Evolutionary conservation across 306 rosid genomes (phyloP), one percentile per base, ranked within the genome.

Genomic region (Acacia confusa): DNA sequence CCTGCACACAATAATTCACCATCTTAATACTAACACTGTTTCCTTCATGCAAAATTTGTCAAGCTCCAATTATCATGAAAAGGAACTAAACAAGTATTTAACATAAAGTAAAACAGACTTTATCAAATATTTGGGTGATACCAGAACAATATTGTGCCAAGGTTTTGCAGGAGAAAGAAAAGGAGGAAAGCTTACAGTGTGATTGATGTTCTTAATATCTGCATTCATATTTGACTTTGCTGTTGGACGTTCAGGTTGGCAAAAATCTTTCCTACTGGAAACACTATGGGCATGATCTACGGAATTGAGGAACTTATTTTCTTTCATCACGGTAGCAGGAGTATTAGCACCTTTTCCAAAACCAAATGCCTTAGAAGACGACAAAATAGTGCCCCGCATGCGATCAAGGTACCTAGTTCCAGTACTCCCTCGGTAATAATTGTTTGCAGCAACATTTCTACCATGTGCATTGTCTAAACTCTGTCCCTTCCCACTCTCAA

Each of bases 351-450:
- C 92, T 84, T 90, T 93, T 81, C 92, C 98, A 92, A 96, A 96
- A 66, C 94, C 88, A 84, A 96, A 92, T 60, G 99, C 97, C 84
- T 91, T 96, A 5, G 99, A 96, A 86, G 98, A 91, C 22, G 94
- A 92, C 85, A 92, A 84, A 84, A 96, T 63, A 9, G 97, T 93
- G 67, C 99, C 99, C 74, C 93, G 88, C 98, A 96, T 92, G 24
- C 94, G 92, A 78, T 96, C 99, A 77, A 96, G 80, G 83, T 92
- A 96, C 88, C 99, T 91, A 67, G 95, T 83, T 81, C 97, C 98
- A 67, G 94, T 70, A 89, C 86, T 89, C 25, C 90, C 94, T 70
- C 90, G 88, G 52, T 65, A 85, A 78, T 86, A 84, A 87, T 75
- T 92, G 86, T 70, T 89, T 78, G 78, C 68, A 81, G 85, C 45